Conservation (phyloP, 1,139 yeast genomes). For the Diutina scorzettiae region DNA sequence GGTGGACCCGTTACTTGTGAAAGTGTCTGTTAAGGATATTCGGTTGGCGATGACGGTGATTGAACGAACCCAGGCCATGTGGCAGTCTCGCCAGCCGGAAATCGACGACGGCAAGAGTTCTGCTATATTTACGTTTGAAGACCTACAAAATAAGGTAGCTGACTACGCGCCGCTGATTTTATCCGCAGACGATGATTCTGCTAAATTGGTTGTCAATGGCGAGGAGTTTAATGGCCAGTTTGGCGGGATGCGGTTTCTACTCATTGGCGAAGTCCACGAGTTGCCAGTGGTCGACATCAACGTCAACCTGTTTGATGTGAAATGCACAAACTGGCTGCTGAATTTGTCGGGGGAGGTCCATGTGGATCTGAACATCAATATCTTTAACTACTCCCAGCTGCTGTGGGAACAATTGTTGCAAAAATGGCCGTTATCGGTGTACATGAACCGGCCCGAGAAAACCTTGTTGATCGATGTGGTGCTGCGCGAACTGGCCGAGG, state of each 20-base stretch:
- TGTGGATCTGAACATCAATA: constrained; percentile 60
- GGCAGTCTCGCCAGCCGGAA: constrained; percentile 10
- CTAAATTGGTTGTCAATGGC: constrained; percentile 38
- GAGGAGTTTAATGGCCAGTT: constrained; percentile 62
- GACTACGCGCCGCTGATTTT: constrained; percentile 43
- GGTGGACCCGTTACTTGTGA: constrained; percentile 67
- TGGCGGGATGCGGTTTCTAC: constrained; percentile 76
- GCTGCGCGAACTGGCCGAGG: constrained; percentile 66
- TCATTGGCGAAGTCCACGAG: constrained; percentile 91
- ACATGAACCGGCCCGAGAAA: constrained; percentile 33
- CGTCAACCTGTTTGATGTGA: constrained; percentile 59
- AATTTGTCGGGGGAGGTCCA: constrained; percentile 65
- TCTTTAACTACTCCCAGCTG: constrained; percentile 83
- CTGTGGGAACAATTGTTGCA: constrained; percentile 96
- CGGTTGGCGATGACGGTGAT: constrained; percentile 65
- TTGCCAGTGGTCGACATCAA: constrained; percentile 81
- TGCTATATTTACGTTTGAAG: constrained; percentile 21
- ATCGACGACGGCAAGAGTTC: neutral
- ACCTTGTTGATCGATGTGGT: constrained; percentile 42
- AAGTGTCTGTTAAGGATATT: constrained; percentile 82
- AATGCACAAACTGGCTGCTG: constrained; percentile 83
- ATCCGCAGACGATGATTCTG: neutral
- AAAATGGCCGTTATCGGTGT: constrained; percentile 74
- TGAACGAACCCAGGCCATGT: constrained; percentile 45
- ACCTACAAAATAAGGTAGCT: constrained; percentile 43